Evolutionary conservation across 805 yeast genomes (phyloP).

Genomic region (Lipomyces lipofer): DNA sequence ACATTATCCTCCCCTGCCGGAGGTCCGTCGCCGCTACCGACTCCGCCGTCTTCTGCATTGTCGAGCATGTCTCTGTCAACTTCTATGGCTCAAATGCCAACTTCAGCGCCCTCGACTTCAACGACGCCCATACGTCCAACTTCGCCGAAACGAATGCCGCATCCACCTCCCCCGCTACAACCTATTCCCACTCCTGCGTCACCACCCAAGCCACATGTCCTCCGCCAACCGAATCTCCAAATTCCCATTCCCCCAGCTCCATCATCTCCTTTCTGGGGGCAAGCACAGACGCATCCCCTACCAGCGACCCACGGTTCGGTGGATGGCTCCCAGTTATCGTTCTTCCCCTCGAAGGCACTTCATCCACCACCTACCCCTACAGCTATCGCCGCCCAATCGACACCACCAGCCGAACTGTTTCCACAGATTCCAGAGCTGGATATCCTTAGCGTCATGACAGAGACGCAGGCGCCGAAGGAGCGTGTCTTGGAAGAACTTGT

Average conservation of each 20-base stretch:
- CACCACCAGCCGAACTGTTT: conserved; percentile 19
- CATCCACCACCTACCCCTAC: not conserved
- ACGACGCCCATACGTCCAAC: conserved; percentile 9
- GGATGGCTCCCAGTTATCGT: not conserved
- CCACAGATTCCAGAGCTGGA: conserved; percentile 24
- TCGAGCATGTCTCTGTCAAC: not conserved
- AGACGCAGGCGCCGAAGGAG: conserved; percentile 7
- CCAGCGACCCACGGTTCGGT: not conserved
- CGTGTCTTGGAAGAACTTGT: conserved; percentile 21
- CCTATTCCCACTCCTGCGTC: conserved; percentile 7
- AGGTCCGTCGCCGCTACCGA: conserved; percentile 1
- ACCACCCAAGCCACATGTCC: conserved; percentile 3
- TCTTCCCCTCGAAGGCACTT: too few species aligned
- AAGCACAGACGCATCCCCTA: conserved; percentile 4
- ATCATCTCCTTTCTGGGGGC: conserved; percentile 13
- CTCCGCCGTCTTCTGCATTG: conserved; percentile 1
- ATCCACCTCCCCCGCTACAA: not conserved
- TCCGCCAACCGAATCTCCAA: conserved; percentile 23
- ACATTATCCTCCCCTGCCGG: not conserved
- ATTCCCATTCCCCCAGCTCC: conserved; percentile 29
- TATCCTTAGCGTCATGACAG: conserved; percentile 17
- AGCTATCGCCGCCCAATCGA: not conserved
- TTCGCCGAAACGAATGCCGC: conserved; percentile 15
- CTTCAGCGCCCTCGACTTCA: not conserved
- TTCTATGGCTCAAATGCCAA: not conserved